Evolutionary conservation across 2,329 filamentous ascomycete species (phyloP), one percentile per base, ranked within the genome.

Genomic region (Pyrenophora graminea): DNA sequence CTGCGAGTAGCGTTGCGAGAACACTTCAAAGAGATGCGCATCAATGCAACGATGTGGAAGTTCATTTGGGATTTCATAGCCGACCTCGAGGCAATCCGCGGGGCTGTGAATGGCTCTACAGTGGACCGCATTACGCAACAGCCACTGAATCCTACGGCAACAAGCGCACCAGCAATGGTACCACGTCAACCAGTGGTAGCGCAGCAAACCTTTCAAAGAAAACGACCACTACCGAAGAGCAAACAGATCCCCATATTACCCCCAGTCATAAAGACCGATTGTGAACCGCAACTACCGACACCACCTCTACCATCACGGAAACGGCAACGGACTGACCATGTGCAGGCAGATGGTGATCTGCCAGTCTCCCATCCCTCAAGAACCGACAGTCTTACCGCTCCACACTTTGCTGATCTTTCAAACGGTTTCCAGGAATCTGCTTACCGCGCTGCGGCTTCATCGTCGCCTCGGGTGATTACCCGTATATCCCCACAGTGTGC

Each of bases 1-100:
- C 51, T 74, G 39, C 59, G 71, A 18, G 49, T 50, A 8, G 41
- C 37, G 0, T 50, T 73, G 15, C 64, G 71, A 17, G 59, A 69
- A 33, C 45, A 64, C 1, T 69, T 69, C 18, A 41, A 30, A 8
- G 70, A 73, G 19, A 45, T 74, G 15, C 61, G 67, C n/a, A 47
- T 64, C 36, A 69, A 70, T 31, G 9, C 34, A 0, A 2, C 43
- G 2, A 13, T 60, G 0, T 74, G 71, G 71, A 67, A 57, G 9
- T 63, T 59, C 27, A 47, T 64, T 8, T 74, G 71, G 71, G 53
- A 68, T 1, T 72, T 55, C 18, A 56, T 73, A 8, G 61, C 69
- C 3, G 47, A 66, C 7, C 41, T 74, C 5, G 64, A 70, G 36
- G 46, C 25, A 0, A 61, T 63, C 18, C 55, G 66, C 32, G 66